Evolutionary conservation across 2,329 filamentous ascomycete species (phyloP), one percentile per base, ranked within the genome.

Genomic region (Drechslerella dactyloides): DNA sequence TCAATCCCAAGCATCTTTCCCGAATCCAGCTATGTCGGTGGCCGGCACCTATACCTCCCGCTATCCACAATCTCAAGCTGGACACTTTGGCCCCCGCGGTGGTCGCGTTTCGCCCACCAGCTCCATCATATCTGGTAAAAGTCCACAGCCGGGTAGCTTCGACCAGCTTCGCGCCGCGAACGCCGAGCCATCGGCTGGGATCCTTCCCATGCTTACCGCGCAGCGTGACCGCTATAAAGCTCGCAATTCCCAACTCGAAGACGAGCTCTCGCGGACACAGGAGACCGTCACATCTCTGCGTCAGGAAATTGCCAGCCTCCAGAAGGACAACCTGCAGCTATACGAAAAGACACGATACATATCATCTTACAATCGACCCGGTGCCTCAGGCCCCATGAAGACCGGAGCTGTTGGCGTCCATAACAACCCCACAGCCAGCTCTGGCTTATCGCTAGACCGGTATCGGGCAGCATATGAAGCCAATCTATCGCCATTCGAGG

Each of bases 341-440:
- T 99, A 99, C 79, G 94, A 99, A 80, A 99, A 97, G 84, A 96
- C 93, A 17, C 87, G 94, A 75, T 99, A 99, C 79, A 88, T 97
- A 23, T 96, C 92, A 5, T 93, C 91, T 1, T 99, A 97, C 82
- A 96, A 89, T 79, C 87, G 93, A 59, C 84, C 84, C 4, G 84
- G 85, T 19, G 80, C 82, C 0, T 60, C 75, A 74, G 27, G 74
- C 62, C 27, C 80, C 82, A 42, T 86, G 87, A 10, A 86, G 86
- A 3, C 85, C 85, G 13, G 87, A 87, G 11, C 87, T 87, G n/a
- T 89, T 87, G 46, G 83, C 85, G 40, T 83, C 83, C 64, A 91
- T 1, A 96, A 93, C 78, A 74, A 69, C 58, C 75, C 64, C 79
- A 86, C 81, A 79, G 85, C 81, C 76, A 84, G 78, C 75, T 86